Evolutionary conservation across 75 land plant species (phyloP), one percentile per base, ranked within the genome.

Genomic region (Gnetum montanum): DNA sequence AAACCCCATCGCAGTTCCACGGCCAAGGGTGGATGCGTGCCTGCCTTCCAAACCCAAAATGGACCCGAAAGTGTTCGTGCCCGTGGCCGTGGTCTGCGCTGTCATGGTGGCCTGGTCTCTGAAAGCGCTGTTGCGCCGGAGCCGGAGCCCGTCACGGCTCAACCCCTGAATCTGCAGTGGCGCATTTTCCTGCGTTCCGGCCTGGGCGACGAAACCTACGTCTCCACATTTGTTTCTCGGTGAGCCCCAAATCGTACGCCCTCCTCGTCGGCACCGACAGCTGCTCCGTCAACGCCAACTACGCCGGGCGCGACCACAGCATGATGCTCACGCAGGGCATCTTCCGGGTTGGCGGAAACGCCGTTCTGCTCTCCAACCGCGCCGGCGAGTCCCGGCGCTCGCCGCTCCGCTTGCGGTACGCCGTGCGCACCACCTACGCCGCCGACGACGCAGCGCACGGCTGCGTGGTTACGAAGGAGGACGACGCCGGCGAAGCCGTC

Each of bases 201-300:
- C 8, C 79, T 84, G 88, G 88, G 88, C 45, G 79, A 84, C 72
- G 74, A 80, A 41, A 82, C 86, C 0, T 63, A 74, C 8, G 47
- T 61, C 4, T 18, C 75, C 22, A 69, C 66, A n/a, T 64, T 85
- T 46, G 72, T 8, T 62, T 85, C 0, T 47, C 62, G 41, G 33
- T 53, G 6, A 65, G 67, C 43, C 45, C 40, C 0, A 37, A 75
- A 28, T 56, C 73, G 0, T 49, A 69, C 41, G 90, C 80, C 5
- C 62, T 86, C 8, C 68, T 86, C 18, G 24, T 86, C 27, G 43
- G 64, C 43, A 59, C 58, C 4, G 74, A 71, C 49, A 66, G 46
- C 64, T 66, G 52, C 24, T 66, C 74, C 11, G 31, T 36, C 8
- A 71, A 71, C 40, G 33, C 53, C 28, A 24, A 51, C 30, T 71